phyloP scores from a whole-genome alignment of 2,329 filamentous ascomycete genomes.

The Westerdykella aurantiaca region DNA sequence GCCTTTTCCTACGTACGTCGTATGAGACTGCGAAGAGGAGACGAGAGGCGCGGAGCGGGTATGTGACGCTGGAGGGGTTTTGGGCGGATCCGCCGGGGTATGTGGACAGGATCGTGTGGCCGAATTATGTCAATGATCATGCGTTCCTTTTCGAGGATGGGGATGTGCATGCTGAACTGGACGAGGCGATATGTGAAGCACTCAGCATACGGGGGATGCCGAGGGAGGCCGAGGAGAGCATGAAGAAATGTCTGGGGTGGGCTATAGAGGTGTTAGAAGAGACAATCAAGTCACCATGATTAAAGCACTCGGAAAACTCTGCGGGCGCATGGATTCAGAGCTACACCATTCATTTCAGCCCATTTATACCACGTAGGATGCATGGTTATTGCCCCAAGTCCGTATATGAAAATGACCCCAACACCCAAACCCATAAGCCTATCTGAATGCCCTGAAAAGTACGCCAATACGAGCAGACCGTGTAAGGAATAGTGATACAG shows the following conservation, averaged over 20 bases:
- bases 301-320: too few species aligned
- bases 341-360: too few species aligned
- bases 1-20: slow-evolving; percentile 66
- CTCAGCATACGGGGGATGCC: slow-evolving; percentile 36
- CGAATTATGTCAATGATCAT: slow-evolving; percentile 81
- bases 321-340: too few species aligned
- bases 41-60: slow-evolving; percentile 64
- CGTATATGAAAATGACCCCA: too few species aligned
- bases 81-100: slow-evolving; percentile 94
- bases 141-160: slow-evolving; percentile 69
- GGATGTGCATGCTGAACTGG: slow-evolving; percentile 56
- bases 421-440: too few species aligned
- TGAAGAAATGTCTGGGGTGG: slow-evolving; percentile 30
- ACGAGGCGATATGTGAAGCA: slow-evolving; percentile 36
- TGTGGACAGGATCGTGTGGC: slow-evolving; percentile 92
- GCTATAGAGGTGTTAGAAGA: slow-evolving; percentile 20
- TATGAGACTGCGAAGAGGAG: slow-evolving; percentile 59
- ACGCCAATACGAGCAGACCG: too few species aligned
- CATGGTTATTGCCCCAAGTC: too few species aligned
- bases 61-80: slow-evolving; percentile 77
- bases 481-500: too few species aligned
- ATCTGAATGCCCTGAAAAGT: too few species aligned
- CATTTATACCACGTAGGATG: too few species aligned
- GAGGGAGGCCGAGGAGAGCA: slow-evolving; percentile 30
- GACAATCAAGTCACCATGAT: slow-evolving; percentile 10